Percentiles rank a stretch among this genome's conserved stretches.
Conservation (phyloP, 2,329 filamentous ascomycete species). For the Pseudogymnoascus sp. region DNA sequence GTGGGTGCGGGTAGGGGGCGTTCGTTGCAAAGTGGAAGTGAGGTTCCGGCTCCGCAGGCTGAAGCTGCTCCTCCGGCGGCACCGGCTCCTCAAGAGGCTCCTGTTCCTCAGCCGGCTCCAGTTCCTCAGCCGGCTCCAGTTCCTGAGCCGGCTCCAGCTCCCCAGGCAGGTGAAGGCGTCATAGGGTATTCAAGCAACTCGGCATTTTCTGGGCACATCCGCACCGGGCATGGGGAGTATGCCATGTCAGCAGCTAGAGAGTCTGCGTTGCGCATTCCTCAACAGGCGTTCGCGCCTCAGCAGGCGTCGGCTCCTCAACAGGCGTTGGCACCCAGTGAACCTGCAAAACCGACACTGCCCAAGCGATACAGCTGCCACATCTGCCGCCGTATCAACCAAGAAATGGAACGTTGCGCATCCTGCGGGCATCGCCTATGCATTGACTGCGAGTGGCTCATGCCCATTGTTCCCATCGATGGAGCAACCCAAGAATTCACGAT, state of each 20-base stretch:
- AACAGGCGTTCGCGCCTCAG: too few relatives aligned
- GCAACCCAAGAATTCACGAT: background rate
- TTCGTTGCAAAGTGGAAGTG: background rate
- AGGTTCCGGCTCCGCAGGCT: background rate
- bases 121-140: too few relatives aligned
- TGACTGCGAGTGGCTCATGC: slow-evolving; percentile 30
- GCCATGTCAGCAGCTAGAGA: too few relatives aligned
- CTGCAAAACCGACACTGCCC: background rate
- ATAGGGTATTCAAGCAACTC: too few relatives aligned
- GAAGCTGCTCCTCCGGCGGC: background rate
- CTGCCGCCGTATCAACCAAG: slow-evolving; percentile 36
- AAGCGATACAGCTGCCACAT: slow-evolving; percentile 36
- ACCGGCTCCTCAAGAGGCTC: background rate
- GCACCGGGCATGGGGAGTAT: too few relatives aligned
- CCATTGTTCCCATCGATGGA: slow-evolving; percentile 9
- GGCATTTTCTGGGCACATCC: too few relatives aligned
- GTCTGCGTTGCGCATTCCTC: too few relatives aligned
- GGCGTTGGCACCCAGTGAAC: background rate
- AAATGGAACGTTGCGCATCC: slow-evolving; percentile 34
- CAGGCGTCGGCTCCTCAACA: background rate
- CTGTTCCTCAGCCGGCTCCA: background rate
- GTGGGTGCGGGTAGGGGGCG: background rate
- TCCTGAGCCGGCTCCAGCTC: too few relatives aligned
- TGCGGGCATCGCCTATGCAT: slow-evolving; percentile 45
- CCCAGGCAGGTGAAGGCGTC: too few relatives aligned